A percentile compares a stretch with the other conserved stretches of the same genome.
These are phyloP conservation scores for Candida neerlandica DNA, from an alignment of 1,139 yeast genomes.

Conservation along the genomic window DNA sequence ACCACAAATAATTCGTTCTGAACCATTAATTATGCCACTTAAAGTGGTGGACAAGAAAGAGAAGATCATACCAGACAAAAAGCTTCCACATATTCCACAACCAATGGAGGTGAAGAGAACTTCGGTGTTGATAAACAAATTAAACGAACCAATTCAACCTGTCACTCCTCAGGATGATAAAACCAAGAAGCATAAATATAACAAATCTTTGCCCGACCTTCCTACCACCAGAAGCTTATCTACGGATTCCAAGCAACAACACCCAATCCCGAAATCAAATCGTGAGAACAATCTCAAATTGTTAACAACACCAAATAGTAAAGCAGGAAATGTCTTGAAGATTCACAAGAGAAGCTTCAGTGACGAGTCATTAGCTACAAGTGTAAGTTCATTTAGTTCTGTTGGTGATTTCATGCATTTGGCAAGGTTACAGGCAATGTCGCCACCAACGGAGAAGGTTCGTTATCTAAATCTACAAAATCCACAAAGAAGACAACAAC, in stretches of 20 bases:
- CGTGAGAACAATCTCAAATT: constrained; percentile 7
- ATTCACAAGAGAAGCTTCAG: constrained; percentile 38
- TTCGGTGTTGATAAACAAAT: not conserved
- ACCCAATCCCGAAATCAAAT: constrained; percentile 10
- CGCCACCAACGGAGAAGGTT: constrained; percentile 9
- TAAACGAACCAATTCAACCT: not conserved
- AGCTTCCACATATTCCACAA: not conserved
- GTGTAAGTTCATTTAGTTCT: constrained; percentile 42
- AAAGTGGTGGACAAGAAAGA: not conserved
- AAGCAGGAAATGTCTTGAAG: constrained; percentile 13
- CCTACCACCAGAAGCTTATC: constrained; percentile 5
- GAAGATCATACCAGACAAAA: not conserved
- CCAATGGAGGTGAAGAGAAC: not conserved
- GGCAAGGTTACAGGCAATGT: constrained; percentile 8
- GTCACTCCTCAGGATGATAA: not conserved
- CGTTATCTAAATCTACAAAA: not conserved
- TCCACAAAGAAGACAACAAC: constrained; percentile 10
- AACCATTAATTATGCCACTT: not conserved
- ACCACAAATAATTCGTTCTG: not conserved
- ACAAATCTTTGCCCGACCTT: constrained; percentile 9
- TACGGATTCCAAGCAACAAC: not conserved
- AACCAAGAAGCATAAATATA: not conserved
- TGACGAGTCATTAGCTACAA: constrained; percentile 42
- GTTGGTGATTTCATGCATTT: constrained; percentile 35
- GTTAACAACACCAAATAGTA: constrained; percentile 7